Percentiles rank a stretch among this genome's conserved stretches.
Evolutionary conservation across 805 yeast genomes (phyloP).

Genomic region (Komagataella pastoris): DNA sequence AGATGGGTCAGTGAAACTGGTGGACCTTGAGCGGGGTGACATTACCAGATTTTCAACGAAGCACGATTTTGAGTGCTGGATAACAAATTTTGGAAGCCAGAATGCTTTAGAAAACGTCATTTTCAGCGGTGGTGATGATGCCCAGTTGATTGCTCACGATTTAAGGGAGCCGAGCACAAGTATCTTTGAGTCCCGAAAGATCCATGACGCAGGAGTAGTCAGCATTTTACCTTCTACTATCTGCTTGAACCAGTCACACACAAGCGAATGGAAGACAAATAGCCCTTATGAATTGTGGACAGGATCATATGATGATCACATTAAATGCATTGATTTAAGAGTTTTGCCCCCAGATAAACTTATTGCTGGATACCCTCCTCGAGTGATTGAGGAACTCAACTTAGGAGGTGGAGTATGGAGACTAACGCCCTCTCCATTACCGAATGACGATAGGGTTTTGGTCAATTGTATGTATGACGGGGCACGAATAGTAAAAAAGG

Average conservation of each 20-base stretch:
- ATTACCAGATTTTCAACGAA: conserved; percentile 17
- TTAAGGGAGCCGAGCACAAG: conserved; percentile 21
- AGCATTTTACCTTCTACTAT: conserved; percentile 30
- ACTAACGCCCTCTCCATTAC: conserved; percentile 45
- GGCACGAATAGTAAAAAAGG: conserved; percentile 48
- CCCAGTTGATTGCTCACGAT: conserved; percentile 64
- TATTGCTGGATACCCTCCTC: conserved; percentile 40
- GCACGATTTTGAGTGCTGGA: conserved; percentile 85
- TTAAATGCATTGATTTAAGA: conserved; percentile 60
- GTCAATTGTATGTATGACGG: conserved; percentile 96
- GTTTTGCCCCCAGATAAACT: conserved; percentile 26
- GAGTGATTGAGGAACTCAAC: conserved; percentile 25
- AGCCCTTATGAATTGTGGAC: conserved; percentile 53
- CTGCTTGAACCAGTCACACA: conserved; percentile 2
- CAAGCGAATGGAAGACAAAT: conserved; percentile 1
- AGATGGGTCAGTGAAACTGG: conserved; percentile 41
- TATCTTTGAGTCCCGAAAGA: conserved; percentile 27
- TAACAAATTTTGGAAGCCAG: conserved; percentile 52
- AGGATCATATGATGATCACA: conserved; percentile 82
- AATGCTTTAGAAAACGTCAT: conserved; percentile 42
- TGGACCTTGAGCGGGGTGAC: conserved; percentile 15
- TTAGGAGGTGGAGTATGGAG: conserved; percentile 97
- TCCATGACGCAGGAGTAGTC: conserved; percentile 88
- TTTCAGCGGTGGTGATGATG: conserved; percentile 89
- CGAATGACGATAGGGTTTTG: conserved; percentile 34